Percentiles rank a stretch among this genome's conserved stretches.
Conservation (phyloP, 1,284 basidiomycete species). For the Golubevia sp. region DNA sequence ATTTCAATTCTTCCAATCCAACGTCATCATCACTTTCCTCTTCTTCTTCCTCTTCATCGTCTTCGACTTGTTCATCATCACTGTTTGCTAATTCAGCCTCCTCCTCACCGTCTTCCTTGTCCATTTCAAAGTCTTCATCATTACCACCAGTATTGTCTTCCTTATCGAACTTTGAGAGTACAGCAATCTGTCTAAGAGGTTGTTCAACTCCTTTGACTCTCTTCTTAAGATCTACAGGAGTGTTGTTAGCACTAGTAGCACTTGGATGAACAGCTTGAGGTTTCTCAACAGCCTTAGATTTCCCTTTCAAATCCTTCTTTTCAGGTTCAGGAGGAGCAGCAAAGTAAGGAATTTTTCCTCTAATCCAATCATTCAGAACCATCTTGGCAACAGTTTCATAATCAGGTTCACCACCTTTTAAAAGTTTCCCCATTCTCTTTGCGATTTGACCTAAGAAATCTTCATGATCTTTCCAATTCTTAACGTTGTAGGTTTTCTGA, state of each 20-base stretch:
- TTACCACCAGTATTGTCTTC: too few relatives aligned
- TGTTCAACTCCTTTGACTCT: conserved; percentile 68
- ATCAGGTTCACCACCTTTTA: conserved; percentile 94
- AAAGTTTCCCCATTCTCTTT: conserved; percentile 84
- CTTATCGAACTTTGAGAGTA: conserved; percentile 65
- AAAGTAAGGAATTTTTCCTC: conserved; percentile 74
- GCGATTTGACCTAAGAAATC: conserved; percentile 84
- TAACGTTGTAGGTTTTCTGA: conserved; percentile 76
- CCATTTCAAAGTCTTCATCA: too few relatives aligned
- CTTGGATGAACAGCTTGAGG: not conserved
- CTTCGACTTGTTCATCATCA: conserved; percentile 26
- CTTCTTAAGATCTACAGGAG: conserved; percentile 36
- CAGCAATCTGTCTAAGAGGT: conserved; percentile 67
- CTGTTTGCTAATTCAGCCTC: conserved; percentile 27
- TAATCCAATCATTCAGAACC: conserved; percentile 94
- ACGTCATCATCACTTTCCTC: conserved; percentile 26
- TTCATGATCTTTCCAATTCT: conserved; percentile 69
- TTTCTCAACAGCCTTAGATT: conserved; percentile 21
- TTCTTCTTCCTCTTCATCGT: conserved; percentile 33
- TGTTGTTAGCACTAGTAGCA: conserved; percentile 2
- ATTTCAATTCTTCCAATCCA: conserved; percentile 1
- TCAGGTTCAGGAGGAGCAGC: conserved; percentile 65
- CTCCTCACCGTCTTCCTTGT: conserved; percentile 25
- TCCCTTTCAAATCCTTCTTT: conserved; percentile 25
- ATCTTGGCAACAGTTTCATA: conserved; percentile 91